phyloP scores from a whole-genome alignment of 2,329 filamentous ascomycete genomes.

The Penicillium glabrum region DNA sequence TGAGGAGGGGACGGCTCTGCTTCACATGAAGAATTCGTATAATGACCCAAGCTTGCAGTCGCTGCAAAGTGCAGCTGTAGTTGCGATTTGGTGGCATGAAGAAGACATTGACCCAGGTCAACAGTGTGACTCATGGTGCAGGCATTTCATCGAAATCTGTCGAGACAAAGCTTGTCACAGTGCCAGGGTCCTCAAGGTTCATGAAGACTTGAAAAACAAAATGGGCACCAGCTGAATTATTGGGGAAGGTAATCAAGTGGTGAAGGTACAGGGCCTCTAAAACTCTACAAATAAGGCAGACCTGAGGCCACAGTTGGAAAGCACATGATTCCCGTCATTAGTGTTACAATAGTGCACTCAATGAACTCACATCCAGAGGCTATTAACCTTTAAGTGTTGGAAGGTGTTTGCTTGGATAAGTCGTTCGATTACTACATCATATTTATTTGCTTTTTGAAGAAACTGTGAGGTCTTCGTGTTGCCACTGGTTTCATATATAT shows the following conservation, averaged over 20 bases:
- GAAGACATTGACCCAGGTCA: slow-evolving; percentile 21
- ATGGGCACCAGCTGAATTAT: neutral
- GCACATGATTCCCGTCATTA: neutral
- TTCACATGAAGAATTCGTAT: neutral
- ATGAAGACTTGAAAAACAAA: too few species aligned
- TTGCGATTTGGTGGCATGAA: slow-evolving; percentile 9
- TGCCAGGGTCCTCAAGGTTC: neutral
- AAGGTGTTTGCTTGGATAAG: too few species aligned
- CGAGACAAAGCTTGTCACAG: neutral
- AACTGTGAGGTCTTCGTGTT: too few species aligned
- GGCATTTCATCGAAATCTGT: neutral
- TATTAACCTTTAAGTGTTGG: too few species aligned
- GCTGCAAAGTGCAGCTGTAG: slow-evolving; percentile 22
- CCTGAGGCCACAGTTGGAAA: neutral
- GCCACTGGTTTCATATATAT: too few species aligned
- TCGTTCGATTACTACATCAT: too few species aligned
- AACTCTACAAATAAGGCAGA: neutral
- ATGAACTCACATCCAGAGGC: too few species aligned
- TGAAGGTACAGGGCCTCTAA: neutral
- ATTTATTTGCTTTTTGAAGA: too few species aligned
- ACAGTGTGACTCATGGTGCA: slow-evolving; percentile 21
- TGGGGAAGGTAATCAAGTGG: neutral
- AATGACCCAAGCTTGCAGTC: slow-evolving; percentile 9
- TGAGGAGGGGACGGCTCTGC: neutral
- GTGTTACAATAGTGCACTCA: too few species aligned